Base-by-base conservation (phyloP, 2,329 filamentous ascomycete species). In the Talaromyces sp. region DNA sequence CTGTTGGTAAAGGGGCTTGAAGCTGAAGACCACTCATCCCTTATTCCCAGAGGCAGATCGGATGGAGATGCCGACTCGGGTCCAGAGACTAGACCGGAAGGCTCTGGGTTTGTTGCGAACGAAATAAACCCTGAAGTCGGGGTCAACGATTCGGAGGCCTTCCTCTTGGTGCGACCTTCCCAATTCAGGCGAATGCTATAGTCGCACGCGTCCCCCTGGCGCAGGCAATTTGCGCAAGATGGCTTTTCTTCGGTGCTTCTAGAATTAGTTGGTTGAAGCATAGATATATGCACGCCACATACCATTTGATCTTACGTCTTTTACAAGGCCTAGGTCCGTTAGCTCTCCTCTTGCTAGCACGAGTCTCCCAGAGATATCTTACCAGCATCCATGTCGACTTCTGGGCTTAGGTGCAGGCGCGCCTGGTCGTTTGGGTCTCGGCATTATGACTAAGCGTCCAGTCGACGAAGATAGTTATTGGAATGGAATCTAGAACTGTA, bases 161-260 rank as follows among this genome's bases (percentile, higher is more conserved):
- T 84, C 76, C 85, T 87, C 73, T 86, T 89, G 59, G 85, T 83
- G 64, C 90, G 85, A 4, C 90, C 90, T 67, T 90, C 89, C 91
- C 91, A 94, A 71, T 93, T 93, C 69, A 94, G 80, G 37, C 90
- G 85, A 70, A 94, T 90, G 71, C 87, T 91, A 75, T 93, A 94
- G 77, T 95, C 91, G 79, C 91, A 95, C 56, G 81, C 80, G 73
- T 92, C 90, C 67, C 88, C 87, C 68, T 89, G 87, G 67, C 87
- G 87, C 70, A 87, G 83, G 76, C 91, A 94, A 73, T 92, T 93
- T 58, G 84, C 72, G 77, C 91, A 94, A 67, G 77, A 79, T 15
- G 91, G 91, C 69, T 89, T 89, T 73, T 90, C 88, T 76, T 94
- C 91, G 68, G 89, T 90, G 78, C 84, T 86, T 37, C 54, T 47